A percentile compares a stretch with the other conserved stretches of the same genome.
These are phyloP conservation scores for Boletus vermiculosoides DNA, from an alignment of 768 basidiomycete genomes.

Conservation along the genomic window DNA sequence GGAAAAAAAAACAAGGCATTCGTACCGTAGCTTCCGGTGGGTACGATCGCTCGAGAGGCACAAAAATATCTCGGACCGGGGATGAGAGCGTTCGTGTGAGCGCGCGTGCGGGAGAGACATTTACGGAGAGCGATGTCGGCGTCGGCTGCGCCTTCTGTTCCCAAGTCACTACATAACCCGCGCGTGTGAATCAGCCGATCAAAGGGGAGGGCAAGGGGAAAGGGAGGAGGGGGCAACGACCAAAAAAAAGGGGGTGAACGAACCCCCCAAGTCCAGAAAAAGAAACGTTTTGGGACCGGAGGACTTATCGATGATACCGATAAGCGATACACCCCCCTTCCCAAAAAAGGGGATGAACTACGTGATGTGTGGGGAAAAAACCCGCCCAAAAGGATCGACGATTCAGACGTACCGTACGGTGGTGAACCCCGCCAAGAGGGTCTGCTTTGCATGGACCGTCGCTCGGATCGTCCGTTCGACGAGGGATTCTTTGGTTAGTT, in stretches of 20 bases:
- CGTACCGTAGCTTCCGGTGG: conserved; percentile 59
- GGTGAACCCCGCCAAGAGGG: conserved; percentile 62
- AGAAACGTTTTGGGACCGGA: no score
- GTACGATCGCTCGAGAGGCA: conserved; percentile 56
- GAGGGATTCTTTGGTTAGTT: conserved; percentile 55
- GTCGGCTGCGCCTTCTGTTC: conserved; percentile 66
- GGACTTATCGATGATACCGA: background rate
- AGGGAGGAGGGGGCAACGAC: no score
- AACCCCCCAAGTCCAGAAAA: no score
- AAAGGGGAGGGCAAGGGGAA: no score
- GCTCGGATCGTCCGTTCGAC: conserved; percentile 62
- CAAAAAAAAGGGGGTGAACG: no score
- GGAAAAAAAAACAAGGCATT: no score
- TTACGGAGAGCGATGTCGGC: conserved; percentile 58
- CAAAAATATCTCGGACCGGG: conserved; percentile 66
- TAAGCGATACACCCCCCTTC: background rate
- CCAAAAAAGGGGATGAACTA: background rate
- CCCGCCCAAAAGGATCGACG: background rate
- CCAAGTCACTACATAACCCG: conserved; percentile 47
- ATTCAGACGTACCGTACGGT: conserved; percentile 52
- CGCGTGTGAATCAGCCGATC: background rate
- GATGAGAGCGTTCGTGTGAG: conserved; percentile 44
- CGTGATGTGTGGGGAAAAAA: background rate
- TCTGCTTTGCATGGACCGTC: conserved; percentile 54
- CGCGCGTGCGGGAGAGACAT: conserved; percentile 44